Conservation (phyloP, 768 basidiomycete genomes). For the Hemileccinum rubropunctum region DNA sequence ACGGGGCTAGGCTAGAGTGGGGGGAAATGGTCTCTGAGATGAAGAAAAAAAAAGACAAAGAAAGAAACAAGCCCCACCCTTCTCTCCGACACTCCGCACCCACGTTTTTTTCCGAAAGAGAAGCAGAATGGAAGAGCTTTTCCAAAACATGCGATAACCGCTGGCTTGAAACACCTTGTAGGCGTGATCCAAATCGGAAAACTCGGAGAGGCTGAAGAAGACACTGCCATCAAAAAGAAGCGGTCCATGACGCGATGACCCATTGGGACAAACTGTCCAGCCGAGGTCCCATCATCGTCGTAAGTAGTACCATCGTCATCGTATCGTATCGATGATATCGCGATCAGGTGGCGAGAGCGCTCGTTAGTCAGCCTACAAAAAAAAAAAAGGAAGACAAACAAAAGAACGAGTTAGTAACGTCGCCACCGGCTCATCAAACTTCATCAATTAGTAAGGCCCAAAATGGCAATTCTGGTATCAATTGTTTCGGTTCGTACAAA, state of each 20-base stretch:
- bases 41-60: neutral
- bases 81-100: conserved; percentile 10
- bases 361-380: neutral
- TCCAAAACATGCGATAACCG: neutral
- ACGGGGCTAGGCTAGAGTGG: neutral
- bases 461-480: conserved; percentile 16
- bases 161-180: neutral
- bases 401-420: neutral
- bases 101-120: conserved; percentile 6
- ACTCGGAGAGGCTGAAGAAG: neutral
- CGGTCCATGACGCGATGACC: neutral
- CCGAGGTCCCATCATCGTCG: neutral
- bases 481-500: conserved; percentile 21
- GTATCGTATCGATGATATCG: neutral
- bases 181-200: neutral
- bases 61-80: conserved; percentile 4
- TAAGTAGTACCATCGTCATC: too few species aligned
- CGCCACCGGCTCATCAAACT: conserved; percentile 9
- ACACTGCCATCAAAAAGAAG: neutral
- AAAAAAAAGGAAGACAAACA: neutral
- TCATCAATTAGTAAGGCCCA: conserved; percentile 7
- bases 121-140: neutral
- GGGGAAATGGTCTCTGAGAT: too few species aligned
- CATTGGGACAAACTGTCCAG: neutral
- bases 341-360: neutral